Evolutionary conservation across 176 grass and related monocot species (phyloP).

Genomic region (Cenchrus americanus): DNA sequence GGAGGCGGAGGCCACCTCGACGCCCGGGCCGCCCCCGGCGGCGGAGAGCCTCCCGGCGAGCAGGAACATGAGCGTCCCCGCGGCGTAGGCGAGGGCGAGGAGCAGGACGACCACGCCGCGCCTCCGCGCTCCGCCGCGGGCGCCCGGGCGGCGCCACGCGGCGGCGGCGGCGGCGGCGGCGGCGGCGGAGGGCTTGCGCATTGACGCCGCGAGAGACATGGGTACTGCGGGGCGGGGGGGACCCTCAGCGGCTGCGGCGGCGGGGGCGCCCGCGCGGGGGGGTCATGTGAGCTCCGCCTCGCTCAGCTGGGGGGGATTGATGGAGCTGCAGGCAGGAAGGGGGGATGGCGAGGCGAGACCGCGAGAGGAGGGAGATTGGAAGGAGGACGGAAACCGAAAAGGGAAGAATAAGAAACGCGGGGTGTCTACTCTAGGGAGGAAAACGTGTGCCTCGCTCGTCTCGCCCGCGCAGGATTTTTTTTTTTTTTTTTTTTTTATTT

Average conservation of each 20-base stretch:
- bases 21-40: slow-evolving; percentile 20
- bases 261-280: not conserved
- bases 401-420: not conserved
- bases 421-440: not conserved
- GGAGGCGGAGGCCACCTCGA: slow-evolving; percentile 23
- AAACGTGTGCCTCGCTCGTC: not conserved
- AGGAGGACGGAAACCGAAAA: no score
- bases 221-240: no score
- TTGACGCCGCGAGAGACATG: slow-evolving; percentile 35
- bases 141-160: slow-evolving; percentile 20
- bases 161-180: not conserved
- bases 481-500: no score
- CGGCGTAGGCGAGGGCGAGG: slow-evolving; percentile 65
- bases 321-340: not conserved
- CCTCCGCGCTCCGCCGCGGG: slow-evolving; percentile 28
- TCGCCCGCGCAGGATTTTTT: not conserved
- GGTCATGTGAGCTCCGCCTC: slow-evolving; percentile 35
- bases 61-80: slow-evolving; percentile 51
- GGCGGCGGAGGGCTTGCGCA: slow-evolving; percentile 4
- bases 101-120: slow-evolving; percentile 56
- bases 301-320: not conserved
- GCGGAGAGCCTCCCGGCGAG: slow-evolving; percentile 39
- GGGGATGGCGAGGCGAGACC: not conserved
- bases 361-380: not conserved
- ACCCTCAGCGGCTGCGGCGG: not conserved